phyloP scores from a whole-genome alignment of 139 green algal species.

The Eudorina sp. region DNA sequence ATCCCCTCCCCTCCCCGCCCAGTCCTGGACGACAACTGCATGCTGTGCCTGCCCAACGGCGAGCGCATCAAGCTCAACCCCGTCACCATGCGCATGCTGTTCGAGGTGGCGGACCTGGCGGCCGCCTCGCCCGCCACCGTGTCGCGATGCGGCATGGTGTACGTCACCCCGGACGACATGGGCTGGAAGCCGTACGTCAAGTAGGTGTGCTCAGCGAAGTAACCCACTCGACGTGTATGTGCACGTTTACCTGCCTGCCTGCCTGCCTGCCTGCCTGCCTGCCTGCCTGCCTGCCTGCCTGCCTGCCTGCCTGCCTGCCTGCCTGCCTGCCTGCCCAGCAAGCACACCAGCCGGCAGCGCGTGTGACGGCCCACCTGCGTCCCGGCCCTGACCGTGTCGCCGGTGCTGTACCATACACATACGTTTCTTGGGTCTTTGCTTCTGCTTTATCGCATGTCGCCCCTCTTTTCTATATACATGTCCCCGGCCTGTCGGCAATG shows the following conservation, averaged over 20 bases:
- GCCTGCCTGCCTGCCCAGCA: neutral
- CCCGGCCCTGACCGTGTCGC: too few relatives aligned
- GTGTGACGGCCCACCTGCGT: too few relatives aligned
- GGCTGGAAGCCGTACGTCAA: slow-evolving; percentile 74
- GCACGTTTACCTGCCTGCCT: neutral
- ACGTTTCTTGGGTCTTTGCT: too few relatives aligned
- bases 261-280: neutral
- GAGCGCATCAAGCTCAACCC: slow-evolving; percentile 91
- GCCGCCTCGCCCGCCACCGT: slow-evolving; percentile 85
- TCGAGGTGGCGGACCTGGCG: slow-evolving; percentile 87
- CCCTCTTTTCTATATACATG: too few relatives aligned
- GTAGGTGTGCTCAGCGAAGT: too few relatives aligned
- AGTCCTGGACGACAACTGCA: slow-evolving; percentile 90
- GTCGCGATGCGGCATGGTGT: slow-evolving; percentile 87
- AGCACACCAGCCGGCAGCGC: too few relatives aligned
- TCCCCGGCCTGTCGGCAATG: too few relatives aligned
- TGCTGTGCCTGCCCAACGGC: slow-evolving; percentile 86
- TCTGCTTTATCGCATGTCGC: too few relatives aligned
- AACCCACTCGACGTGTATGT: too few relatives aligned
- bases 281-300: neutral
- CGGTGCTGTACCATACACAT: too few relatives aligned
- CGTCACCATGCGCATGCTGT: slow-evolving; percentile 85
- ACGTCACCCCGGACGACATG: slow-evolving; percentile 76
- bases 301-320: neutral
- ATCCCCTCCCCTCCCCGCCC: neutral